phyloP scores from a whole-genome alignment of 208 protist genomes.

The Leptomonas seymouri region DNA sequence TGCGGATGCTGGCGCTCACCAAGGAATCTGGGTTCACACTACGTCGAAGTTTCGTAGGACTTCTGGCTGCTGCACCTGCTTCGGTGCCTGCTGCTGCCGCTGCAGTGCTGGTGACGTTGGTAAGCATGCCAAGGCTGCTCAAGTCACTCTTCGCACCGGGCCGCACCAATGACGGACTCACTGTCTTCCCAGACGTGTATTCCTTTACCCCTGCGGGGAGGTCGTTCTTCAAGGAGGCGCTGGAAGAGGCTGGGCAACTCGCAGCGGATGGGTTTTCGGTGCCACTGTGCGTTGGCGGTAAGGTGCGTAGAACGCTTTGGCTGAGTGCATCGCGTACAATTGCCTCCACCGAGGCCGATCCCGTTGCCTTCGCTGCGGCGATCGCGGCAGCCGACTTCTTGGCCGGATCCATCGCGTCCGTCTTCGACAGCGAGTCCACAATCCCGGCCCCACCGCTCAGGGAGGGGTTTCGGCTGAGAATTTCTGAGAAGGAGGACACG shows the following conservation, averaged over 20 bases:
- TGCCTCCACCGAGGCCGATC: slow-evolving; percentile 37
- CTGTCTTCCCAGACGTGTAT: not conserved
- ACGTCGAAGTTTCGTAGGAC: not conserved
- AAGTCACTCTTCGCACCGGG: not conserved
- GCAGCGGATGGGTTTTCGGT: slow-evolving; percentile 1
- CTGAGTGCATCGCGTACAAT: slow-evolving; percentile 67
- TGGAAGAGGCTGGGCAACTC: not conserved
- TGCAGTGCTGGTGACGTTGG: not conserved
- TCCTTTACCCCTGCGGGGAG: not conserved
- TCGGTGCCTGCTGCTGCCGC: not conserved
- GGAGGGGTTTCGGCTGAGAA: not conserved
- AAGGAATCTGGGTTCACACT: not conserved
- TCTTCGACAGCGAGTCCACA: not conserved
- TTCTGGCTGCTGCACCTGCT: not conserved
- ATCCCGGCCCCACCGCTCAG: not conserved
- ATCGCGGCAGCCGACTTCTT: slow-evolving; percentile 2
- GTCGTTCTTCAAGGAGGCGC: not conserved
- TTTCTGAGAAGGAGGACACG: slow-evolving; percentile 7
- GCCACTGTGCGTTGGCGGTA: slow-evolving; percentile 34
- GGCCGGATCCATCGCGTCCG: not conserved
- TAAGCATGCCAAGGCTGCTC: not conserved
- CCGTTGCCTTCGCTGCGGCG: slow-evolving; percentile 5
- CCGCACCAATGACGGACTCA: slow-evolving; percentile 14
- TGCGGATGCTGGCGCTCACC: not conserved
- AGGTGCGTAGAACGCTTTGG: slow-evolving; percentile 54